These are phyloP conservation scores for Erodium moschatum DNA, from an alignment of 441 rosid species.

Conservation along the genomic window DNA sequence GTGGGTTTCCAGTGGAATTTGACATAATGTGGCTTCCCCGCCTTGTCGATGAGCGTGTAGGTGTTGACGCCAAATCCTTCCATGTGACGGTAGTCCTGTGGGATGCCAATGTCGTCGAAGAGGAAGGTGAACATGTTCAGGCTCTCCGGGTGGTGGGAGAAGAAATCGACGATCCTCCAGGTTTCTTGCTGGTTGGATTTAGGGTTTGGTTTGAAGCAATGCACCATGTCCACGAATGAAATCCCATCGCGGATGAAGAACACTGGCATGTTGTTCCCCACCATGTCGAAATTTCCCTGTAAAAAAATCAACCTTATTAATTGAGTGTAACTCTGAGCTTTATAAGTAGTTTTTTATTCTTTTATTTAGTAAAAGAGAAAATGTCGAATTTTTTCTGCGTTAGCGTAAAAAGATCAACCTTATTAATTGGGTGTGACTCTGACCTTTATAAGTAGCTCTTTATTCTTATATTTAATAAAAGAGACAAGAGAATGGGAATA, in stretches of 20 bases:
- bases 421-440: too few species aligned
- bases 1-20: conserved; percentile 93
- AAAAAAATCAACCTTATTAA: too few species aligned
- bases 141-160: conserved; percentile 90
- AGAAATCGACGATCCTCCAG: conserved; percentile 87
- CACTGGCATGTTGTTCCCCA: conserved; percentile 91
- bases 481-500: background rate
- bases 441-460: too few species aligned
- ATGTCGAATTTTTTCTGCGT: too few species aligned
- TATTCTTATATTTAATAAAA: too few species aligned
- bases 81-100: conserved; percentile 94
- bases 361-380: too few species aligned
- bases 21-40: conserved; percentile 66
- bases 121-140: conserved; percentile 75
- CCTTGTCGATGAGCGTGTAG: conserved; percentile 62
- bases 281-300: conserved; percentile 70
- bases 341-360: too few species aligned
- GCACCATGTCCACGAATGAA: conserved; percentile 88
- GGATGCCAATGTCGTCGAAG: conserved; percentile 78
- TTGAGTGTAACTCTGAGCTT: too few species aligned
- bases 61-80: conserved; percentile 83
- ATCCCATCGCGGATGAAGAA: conserved; percentile 83
- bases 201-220: conserved; percentile 84
- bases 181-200: conserved; percentile 79
- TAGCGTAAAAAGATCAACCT: too few species aligned